Evolutionary conservation across 805 yeast species (phyloP), one percentile per base, ranked within the genome.

Genomic region (Pichia cephalocereana): DNA sequence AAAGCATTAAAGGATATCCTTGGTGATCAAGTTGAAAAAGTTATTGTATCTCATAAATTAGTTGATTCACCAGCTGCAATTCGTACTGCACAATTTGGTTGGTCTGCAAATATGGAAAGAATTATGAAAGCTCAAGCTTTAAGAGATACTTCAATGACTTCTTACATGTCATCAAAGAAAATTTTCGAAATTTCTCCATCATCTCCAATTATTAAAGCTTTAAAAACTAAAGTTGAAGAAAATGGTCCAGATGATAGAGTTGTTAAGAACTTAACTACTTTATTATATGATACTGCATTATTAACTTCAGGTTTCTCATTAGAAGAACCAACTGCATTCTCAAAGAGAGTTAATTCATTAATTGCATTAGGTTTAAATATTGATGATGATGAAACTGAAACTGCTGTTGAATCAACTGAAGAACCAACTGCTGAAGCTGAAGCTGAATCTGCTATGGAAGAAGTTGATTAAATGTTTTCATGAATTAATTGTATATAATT

Each of bases 61-160:
- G 88, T 90, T 63, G 97, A 90, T 67, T 90, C 98, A 51, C 99
- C 99, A 72, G 99, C 99, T 71, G 99, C 99, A 62, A 93, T 93
- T 70, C 89, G 99, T 82, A 93, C 99, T 61, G 98, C 97, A 61
- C 98, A 93, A 79, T 93, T 93, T 72, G 99, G 99, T 71, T 93
- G 99, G 99, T 93, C 99, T 60, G 99, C 99, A 66, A 93, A 93
- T 81, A 93, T 93, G 99, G 99, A 93, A 80, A 91, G 99, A 85
- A 93, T 93, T 81, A 93, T 93, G 99, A 93, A 93, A 81, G 99
- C 99, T 54, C 99, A 93, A 80, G 99, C 99, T 63, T 78, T 93
- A 66, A 89, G 98, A 79, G 99, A 93, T 73, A 86, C 96, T 62
- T 80, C 96, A 62, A 93, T 93, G 99, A 89, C 98, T 40, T 82